Base-by-base conservation (phyloP, 352 stramenopile species). In the Peronospora tabacina region DNA sequence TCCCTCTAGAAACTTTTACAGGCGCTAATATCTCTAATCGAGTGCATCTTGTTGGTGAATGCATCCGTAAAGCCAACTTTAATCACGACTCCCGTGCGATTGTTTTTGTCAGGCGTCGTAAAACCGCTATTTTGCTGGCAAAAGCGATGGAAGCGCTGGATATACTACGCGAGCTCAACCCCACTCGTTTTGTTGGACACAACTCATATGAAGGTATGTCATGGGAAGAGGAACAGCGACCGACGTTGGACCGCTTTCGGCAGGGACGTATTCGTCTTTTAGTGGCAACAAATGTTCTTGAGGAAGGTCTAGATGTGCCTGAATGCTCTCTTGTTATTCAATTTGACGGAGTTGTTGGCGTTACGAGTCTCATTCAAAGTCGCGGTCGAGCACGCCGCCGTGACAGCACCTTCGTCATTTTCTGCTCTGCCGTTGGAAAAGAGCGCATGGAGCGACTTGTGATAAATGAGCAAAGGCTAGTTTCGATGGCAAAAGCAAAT, bases 181-280 rank as follows among this genome's bases (percentile, higher is more conserved):
- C 80, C 8, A 89, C 80, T 9, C 63, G 61, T 9, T 89, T 91
- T 58, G 72, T 91, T 19, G 80, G 80, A 3, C 80, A 91, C 45
- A 87, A 87, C 38, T 85, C 72, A 1, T 91, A 76, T 43, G 75
- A 89, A 56, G 77, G 80, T 8, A 91, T 91, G 80, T 77, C 60
- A 1, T 89, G 77, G 75, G 75, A 91, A 52, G 62, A 85, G 10
- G 77, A 91, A 55, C 80, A 91, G 24, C 72, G 77, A 15, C 77
- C 75, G 2, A 89, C 74, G 15, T 64, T 90, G 5, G 65, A 86
- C 11, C 59, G 63, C 3, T 90, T 90, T 57, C 68, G 77, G 3
- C 70, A 81, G 36, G 80, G 77, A 5, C 54, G 68, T 4, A 88
- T 88, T 32, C 66, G 77, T 7, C 63, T 88, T 40, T 61, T 90